Conservation (phyloP, 202 grass and related monocot species). For the Musa balbisiana region DNA sequence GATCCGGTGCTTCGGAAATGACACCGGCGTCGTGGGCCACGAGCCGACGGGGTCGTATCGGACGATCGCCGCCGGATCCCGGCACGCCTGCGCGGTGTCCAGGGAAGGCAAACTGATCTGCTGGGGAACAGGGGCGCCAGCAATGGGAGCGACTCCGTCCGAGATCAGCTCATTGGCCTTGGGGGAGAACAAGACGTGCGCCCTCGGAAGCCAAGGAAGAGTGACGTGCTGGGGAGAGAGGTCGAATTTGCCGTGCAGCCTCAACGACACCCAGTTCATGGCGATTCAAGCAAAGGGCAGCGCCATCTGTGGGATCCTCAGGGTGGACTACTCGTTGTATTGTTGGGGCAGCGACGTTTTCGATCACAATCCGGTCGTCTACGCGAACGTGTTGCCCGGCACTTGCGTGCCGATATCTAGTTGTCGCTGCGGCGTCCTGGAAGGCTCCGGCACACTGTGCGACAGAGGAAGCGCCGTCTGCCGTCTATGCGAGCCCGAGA, state of each 20-base stretch:
- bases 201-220: background rate
- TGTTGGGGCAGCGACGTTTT: slow-evolving; percentile 7
- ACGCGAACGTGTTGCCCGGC: slow-evolving; percentile 54
- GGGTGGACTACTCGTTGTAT: slow-evolving; percentile 1
- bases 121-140: slow-evolving; percentile 2
- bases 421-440: slow-evolving; percentile 65
- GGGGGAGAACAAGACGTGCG: background rate
- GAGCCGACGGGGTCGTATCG: background rate
- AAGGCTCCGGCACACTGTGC: slow-evolving; percentile 53
- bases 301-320: background rate
- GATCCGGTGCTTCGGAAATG: slow-evolving; percentile 12
- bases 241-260: background rate
- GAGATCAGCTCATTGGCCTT: slow-evolving; percentile 4
- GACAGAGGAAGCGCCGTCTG: slow-evolving; percentile 30
- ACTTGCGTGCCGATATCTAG: slow-evolving; percentile 35
- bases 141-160: background rate
- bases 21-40: background rate
- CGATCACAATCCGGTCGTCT: slow-evolving; percentile 23
- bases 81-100: slow-evolving; percentile 12
- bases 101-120: background rate
- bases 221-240: slow-evolving; percentile 5
- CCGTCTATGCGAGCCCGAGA: slow-evolving; percentile 36
- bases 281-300: slow-evolving; percentile 9
- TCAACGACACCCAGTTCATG: background rate
- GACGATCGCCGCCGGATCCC: background rate